Evolutionary conservation across 805 yeast species (phyloP).

Genomic region (Starmerella sirachaensis): DNA sequence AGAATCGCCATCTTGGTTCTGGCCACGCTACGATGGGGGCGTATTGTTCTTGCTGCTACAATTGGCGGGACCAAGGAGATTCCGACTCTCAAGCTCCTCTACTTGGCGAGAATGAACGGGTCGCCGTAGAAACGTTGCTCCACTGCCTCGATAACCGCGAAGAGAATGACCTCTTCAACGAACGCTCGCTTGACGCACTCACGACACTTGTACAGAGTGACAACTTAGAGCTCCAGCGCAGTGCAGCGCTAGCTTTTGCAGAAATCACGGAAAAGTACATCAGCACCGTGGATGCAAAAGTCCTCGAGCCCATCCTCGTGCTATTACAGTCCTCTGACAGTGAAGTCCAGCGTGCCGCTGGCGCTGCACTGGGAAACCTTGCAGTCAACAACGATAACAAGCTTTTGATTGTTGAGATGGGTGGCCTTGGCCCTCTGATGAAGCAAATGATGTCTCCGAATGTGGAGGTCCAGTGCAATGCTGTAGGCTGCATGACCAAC

Average conservation of each 20-base stretch:
- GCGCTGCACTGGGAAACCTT: slow-evolving; percentile 95
- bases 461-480: slow-evolving; percentile 97
- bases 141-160: slow-evolving; percentile 81
- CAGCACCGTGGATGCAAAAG: slow-evolving; percentile 78
- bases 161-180: slow-evolving; percentile 79
- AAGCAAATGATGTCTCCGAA: slow-evolving; percentile 96
- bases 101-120: slow-evolving; percentile 90
- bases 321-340: slow-evolving; percentile 76
- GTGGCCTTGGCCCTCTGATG: slow-evolving; percentile 90
- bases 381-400: slow-evolving; percentile 96
- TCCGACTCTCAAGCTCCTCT: slow-evolving; percentile 67
- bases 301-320: slow-evolving; percentile 83
- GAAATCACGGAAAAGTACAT: slow-evolving; percentile 91
- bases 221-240: slow-evolving; percentile 84
- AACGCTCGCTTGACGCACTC: slow-evolving; percentile 72
- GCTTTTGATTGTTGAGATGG: slow-evolving; percentile 90
- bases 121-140: slow-evolving; percentile 81
- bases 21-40: slow-evolving; percentile 16
- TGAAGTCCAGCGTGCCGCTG: slow-evolving; percentile 96
- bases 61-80: slow-evolving; percentile 39
- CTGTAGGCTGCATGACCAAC: slow-evolving; percentile 97
- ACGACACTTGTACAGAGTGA: slow-evolving; percentile 90
- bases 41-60: slow-evolving; percentile 18
- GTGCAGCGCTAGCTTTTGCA: slow-evolving; percentile 97
- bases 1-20: too few relatives aligned